Evolutionary conservation across 1,284 basidiomycete genomes (phyloP).

Genomic region (Athelia psychrophila): DNA sequence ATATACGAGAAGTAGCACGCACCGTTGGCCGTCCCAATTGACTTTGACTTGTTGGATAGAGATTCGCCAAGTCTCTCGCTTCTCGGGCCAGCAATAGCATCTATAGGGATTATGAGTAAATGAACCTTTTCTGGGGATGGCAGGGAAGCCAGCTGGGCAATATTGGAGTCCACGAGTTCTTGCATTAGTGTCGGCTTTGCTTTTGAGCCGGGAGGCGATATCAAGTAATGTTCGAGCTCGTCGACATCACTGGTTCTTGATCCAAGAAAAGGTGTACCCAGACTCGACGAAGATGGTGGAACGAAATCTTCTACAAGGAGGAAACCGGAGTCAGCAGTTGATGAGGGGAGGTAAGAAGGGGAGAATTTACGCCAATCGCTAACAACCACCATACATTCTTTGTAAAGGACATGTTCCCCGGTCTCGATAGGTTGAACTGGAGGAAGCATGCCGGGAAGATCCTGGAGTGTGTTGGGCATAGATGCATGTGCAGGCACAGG

Average conservation of each 20-base stretch:
- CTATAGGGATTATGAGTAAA: slow-evolving; percentile 21
- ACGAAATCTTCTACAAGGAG: slow-evolving; percentile 21
- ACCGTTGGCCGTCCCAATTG: slow-evolving; percentile 10
- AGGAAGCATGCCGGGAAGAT: slow-evolving; percentile 24
- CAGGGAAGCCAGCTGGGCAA: slow-evolving; percentile 35
- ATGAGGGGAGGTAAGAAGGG: not conserved
- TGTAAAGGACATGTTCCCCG: slow-evolving; percentile 37
- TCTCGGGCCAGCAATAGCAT: slow-evolving; percentile 29
- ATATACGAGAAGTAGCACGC: slow-evolving; percentile 8
- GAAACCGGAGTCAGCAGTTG: slow-evolving; percentile 13
- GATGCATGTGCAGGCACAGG: slow-evolving; percentile 1
- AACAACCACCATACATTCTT: slow-evolving; percentile 51
- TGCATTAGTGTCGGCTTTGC: slow-evolving; percentile 27
- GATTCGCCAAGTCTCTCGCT: slow-evolving; percentile 16
- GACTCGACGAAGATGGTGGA: slow-evolving; percentile 27
- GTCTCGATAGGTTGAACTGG: slow-evolving; percentile 25
- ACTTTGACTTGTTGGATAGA: slow-evolving; percentile 16
- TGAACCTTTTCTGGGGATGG: not conserved
- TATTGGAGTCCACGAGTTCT: slow-evolving; percentile 32
- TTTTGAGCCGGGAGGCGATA: slow-evolving; percentile 35
- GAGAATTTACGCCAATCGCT: slow-evolving; percentile 52
- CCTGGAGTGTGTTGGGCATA: slow-evolving; percentile 20
- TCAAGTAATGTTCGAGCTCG: slow-evolving; percentile 45
- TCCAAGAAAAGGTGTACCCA: slow-evolving; percentile 26
- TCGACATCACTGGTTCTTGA: slow-evolving; percentile 36